phyloP scores from a whole-genome alignment of 2,329 filamentous ascomycete species.

The Chaetoscypha palmicola region DNA sequence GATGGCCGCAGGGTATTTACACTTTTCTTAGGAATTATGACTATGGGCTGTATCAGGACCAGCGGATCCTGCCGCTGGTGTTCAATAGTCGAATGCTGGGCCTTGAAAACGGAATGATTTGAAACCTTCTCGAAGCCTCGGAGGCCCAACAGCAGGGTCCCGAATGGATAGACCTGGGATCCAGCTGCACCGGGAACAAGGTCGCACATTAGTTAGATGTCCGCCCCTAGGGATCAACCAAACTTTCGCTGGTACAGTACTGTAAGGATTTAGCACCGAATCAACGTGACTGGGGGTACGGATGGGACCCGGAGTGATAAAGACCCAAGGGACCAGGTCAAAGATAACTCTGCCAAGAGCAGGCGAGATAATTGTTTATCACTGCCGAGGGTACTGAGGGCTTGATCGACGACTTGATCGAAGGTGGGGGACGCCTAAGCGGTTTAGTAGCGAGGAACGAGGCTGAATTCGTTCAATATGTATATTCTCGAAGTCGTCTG shows the following conservation, averaged over 20 bases:
- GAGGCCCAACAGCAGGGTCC: slow-evolving; percentile 25
- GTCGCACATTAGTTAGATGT: slow-evolving; percentile 8
- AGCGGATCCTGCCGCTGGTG: slow-evolving; percentile 16
- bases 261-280: slow-evolving; percentile 1
- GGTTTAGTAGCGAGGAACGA: no score
- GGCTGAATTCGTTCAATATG: no score
- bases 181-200: slow-evolving; percentile 6
- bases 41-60: no score
- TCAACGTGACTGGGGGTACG: background rate
- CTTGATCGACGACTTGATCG: background rate
- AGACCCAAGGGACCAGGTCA: background rate
- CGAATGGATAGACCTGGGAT: slow-evolving; percentile 10
- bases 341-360: background rate
- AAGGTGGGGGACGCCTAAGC: no score
- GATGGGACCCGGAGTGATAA: background rate
- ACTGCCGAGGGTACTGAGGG: slow-evolving; percentile 1
- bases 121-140: slow-evolving; percentile 30
- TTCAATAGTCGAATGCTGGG: background rate
- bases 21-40: no score
- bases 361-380: background rate
- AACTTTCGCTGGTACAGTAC: background rate
- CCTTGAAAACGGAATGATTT: slow-evolving; percentile 8
- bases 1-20: no score
- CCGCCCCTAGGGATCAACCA: slow-evolving; percentile 4
- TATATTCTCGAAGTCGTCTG: no score